A percentile compares a stretch with the other conserved stretches of the same genome.
These are phyloP conservation scores for Lecanicillium sp. DNA, from an alignment of 2,329 filamentous ascomycete genomes.

Conservation along the genomic window DNA sequence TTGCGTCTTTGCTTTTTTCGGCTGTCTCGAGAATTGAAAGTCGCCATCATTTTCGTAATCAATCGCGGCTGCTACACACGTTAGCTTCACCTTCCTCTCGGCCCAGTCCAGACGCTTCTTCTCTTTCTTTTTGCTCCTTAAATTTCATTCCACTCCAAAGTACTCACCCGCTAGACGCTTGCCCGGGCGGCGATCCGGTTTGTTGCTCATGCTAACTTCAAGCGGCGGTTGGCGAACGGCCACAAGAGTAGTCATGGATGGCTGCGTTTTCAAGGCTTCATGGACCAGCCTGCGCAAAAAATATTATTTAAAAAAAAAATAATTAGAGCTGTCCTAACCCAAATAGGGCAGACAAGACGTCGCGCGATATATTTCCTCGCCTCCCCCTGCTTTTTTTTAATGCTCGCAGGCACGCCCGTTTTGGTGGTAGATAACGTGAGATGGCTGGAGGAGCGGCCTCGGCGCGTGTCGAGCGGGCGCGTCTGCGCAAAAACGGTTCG, in stretches of 20 bases:
- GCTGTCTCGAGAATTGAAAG: constrained; percentile 63
- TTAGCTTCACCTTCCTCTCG: constrained; percentile 11
- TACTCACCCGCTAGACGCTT: constrained; percentile 56
- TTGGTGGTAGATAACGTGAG: background rate
- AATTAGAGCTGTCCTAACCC: too few species aligned
- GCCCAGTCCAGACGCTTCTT: background rate
- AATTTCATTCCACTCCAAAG: constrained; percentile 1
- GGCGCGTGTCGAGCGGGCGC: constrained; percentile 5
- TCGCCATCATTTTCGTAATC: constrained; percentile 68
- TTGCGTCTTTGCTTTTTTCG: constrained; percentile 55
- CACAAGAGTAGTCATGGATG: constrained; percentile 65
- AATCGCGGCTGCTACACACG: constrained; percentile 21
- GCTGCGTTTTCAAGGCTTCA: constrained; percentile 21
- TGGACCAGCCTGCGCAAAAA: too few species aligned
- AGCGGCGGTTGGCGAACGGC: constrained; percentile 55
- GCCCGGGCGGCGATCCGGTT: constrained; percentile 52
- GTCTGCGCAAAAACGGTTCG: too few species aligned
- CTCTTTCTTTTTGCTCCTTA: constrained; percentile 1
- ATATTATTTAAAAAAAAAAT: too few species aligned
- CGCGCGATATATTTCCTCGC: background rate
- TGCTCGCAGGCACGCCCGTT: background rate
- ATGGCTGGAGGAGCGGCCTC: constrained; percentile 4
- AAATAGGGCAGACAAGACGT: too few species aligned
- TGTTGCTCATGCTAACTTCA: constrained; percentile 62
- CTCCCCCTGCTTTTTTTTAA: background rate